Conservation (phyloP, 176 grass and related monocot species). For the Oryza glumipatula region DNA sequence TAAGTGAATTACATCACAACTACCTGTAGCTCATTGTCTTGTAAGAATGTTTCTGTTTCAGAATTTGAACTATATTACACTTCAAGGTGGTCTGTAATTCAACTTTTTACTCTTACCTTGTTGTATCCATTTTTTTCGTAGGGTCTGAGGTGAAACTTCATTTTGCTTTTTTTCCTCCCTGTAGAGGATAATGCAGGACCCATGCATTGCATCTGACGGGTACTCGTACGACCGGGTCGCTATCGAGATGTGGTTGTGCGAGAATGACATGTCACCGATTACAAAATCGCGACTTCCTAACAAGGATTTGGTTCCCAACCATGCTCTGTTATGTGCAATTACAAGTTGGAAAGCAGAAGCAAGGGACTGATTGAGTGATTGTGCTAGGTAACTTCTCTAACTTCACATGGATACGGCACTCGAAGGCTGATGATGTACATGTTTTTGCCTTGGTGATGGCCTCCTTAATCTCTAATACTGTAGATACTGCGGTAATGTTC, state of each 20-base stretch:
- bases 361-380: conserved; percentile 4
- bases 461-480: neutral
- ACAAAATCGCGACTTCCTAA: conserved; percentile 41
- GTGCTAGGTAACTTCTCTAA: conserved; percentile 21
- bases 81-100: too few species aligned
- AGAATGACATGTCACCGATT: conserved; percentile 46
- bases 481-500: conserved; percentile 3
- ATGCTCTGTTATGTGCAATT: conserved; percentile 39
- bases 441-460: conserved; percentile 13
- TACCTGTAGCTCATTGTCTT: neutral
- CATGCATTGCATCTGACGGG: conserved; percentile 76
- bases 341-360: conserved; percentile 41
- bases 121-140: conserved; percentile 1
- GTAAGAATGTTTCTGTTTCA: neutral
- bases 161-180: neutral
- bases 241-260: conserved; percentile 57
- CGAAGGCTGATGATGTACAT: conserved; percentile 25
- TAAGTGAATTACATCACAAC: conserved; percentile 12
- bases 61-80: neutral
- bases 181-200: conserved; percentile 75
- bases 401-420: conserved; percentile 25
- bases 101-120: too few species aligned
- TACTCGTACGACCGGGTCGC: conserved; percentile 68
- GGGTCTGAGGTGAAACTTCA: neutral
- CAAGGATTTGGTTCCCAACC: conserved; percentile 48